These are phyloP conservation scores for Irpex sp. DNA, from an alignment of 1,284 basidiomycete genomes.

Conservation along the genomic window DNA sequence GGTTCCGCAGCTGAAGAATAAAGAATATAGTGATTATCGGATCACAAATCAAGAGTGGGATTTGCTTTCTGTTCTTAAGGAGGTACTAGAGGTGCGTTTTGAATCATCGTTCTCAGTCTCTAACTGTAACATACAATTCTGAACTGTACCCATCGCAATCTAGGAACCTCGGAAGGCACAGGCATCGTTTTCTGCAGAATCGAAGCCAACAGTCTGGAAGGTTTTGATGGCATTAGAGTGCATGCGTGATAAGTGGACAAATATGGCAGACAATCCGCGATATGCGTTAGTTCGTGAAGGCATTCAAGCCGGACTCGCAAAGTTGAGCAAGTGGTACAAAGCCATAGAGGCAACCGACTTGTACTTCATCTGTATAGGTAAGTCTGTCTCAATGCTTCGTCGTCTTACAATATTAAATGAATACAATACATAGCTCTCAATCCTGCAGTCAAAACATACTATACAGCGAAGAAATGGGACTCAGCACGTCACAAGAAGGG, in stretches of 20 bases:
- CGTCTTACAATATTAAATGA: not conserved
- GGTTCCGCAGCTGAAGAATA: slow-evolving; percentile 24
- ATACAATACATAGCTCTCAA: not conserved
- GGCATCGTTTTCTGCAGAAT: slow-evolving; percentile 21
- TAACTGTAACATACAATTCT: not conserved
- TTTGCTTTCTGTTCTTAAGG: slow-evolving; percentile 15
- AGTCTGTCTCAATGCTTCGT: not conserved
- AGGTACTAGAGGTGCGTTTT: slow-evolving; percentile 16
- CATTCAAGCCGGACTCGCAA: slow-evolving; percentile 23
- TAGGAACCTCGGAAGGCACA: slow-evolving; percentile 23
- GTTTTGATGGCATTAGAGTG: slow-evolving; percentile 24
- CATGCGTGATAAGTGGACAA: slow-evolving; percentile 18
- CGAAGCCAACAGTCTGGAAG: slow-evolving; percentile 20
- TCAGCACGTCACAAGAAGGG: not conserved
- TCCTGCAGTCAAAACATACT: not conserved
- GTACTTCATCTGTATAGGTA: slow-evolving; percentile 25
- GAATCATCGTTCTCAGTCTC: not conserved
- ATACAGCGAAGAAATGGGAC: not conserved
- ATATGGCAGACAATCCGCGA: slow-evolving; percentile 15
- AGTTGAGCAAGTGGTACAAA: slow-evolving; percentile 27
- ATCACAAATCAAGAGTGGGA: slow-evolving; percentile 18
- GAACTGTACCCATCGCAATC: not conserved
- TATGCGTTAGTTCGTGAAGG: slow-evolving; percentile 17
- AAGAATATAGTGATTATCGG: slow-evolving; percentile 21
- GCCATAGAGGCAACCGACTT: slow-evolving; percentile 21